Evolutionary conservation across 1,284 basidiomycete genomes (phyloP), one percentile per base, ranked within the genome.

Genomic region (Apiotrichum domesticum): DNA sequence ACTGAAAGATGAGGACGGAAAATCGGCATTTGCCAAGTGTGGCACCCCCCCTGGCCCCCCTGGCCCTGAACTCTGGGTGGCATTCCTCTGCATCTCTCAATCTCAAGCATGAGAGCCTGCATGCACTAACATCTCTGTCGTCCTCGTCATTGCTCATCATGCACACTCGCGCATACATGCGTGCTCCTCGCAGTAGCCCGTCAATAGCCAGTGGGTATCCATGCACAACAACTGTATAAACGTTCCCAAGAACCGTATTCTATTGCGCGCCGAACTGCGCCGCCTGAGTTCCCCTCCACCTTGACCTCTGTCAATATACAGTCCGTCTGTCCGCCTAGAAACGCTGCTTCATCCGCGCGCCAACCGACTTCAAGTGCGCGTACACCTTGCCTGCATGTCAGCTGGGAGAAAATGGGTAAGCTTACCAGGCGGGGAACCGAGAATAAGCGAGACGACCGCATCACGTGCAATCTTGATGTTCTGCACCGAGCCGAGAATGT

Each of bases 381-480:
- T 97, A 98, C 1, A 98, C 94, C 72, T 98, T 98, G 66, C 77
- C 76, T 77, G 52, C 4, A n/a, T 29, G 58, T 61, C 33, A 62
- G 57, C 46, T 46, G 7, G 37, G 37, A 10, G 9, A 5, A 1
- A 10, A 6, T 21, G 3, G 21, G 15, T 21, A 21, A 35, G 64
- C 73, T 57, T 46, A 56, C 94, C 94, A 43, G 95, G 94, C 1
- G 94, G 94, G 13, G 90, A 93, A 54, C 94, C 94, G 42, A 98
- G 82, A 67, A 98, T 98, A 45, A 95, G 84, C 29, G 89, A 93
- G 33, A 97, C 94, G 62, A 98, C 87, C 7, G 95, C 92, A 72
- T 98, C 94, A 57, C 93, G 84, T 0, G 95, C 95, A 64, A 98
- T 85, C 78, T 95, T 97, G 81, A 98, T 98, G 71, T 97, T 97